These are phyloP conservation scores for Botrytis sinoallii DNA, from an alignment of 2,329 filamentous ascomycete genomes.

Conservation along the genomic window DNA sequence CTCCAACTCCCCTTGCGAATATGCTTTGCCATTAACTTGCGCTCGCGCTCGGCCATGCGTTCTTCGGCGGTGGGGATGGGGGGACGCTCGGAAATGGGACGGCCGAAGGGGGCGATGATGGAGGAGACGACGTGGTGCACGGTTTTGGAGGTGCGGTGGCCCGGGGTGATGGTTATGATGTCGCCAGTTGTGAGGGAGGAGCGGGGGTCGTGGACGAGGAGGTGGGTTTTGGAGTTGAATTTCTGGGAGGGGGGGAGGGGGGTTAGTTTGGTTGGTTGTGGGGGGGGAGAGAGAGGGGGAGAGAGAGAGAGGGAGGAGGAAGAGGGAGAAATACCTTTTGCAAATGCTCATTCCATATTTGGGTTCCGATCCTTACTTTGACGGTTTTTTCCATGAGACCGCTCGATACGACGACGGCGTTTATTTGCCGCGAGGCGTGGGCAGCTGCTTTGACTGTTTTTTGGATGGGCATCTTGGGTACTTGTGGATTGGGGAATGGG, in stretches of 20 bases:
- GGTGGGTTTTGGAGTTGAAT: slow-evolving; percentile 61
- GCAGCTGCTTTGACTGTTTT: not conserved
- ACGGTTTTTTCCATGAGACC: slow-evolving; percentile 77
- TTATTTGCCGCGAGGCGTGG: slow-evolving; percentile 23
- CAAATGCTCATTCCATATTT: slow-evolving; percentile 69
- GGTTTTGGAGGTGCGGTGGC: slow-evolving; percentile 60
- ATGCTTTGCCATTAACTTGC: slow-evolving; percentile 55
- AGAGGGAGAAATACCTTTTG: slow-evolving; percentile 56
- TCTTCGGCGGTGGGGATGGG: slow-evolving; percentile 64
- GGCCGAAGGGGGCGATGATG: slow-evolving; percentile 70
- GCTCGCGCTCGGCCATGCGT: slow-evolving; percentile 52
- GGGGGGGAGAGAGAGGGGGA: not conserved
- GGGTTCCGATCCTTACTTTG: slow-evolving; percentile 69
- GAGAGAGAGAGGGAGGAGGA: not conserved
- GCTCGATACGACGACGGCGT: slow-evolving; percentile 67
- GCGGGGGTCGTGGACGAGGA: slow-evolving; percentile 76
- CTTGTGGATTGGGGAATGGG: no score
- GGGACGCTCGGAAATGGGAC: slow-evolving; percentile 60
- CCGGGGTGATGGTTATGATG: slow-evolving; percentile 66
- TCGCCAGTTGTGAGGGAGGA: slow-evolving; percentile 71
- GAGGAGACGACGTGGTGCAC: slow-evolving; percentile 73
- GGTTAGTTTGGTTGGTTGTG: not conserved
- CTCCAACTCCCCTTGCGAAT: slow-evolving; percentile 43
- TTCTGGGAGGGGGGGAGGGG: slow-evolving; percentile 44
- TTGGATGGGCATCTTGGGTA: slow-evolving; percentile 1